phyloP scores from a whole-genome alignment of 163 green algal species.

The Smithsoniella earleae region DNA sequence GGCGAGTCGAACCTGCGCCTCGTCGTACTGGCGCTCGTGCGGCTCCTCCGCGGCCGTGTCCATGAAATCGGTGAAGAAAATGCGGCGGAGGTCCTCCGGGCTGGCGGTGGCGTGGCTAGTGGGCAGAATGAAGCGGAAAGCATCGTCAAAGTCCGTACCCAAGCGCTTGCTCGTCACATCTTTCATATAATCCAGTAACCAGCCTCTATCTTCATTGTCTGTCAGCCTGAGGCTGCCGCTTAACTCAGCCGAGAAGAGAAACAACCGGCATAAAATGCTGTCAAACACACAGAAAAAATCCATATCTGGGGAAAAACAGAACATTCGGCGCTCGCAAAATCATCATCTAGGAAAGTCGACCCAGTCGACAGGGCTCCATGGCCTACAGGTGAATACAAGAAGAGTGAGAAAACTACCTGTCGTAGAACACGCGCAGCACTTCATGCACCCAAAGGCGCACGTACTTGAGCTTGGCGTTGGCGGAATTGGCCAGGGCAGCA shows the following conservation, averaged over 20 bases:
- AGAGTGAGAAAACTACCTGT: constrained; percentile 42
- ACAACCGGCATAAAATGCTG: too few relatives aligned
- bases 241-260: too few relatives aligned
- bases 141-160: constrained; percentile 42
- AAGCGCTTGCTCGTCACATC: constrained; percentile 39
- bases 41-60: constrained; percentile 43
- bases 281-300: too few relatives aligned
- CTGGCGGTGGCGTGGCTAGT: constrained; percentile 31
- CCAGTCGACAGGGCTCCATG: too few relatives aligned
- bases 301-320: too few relatives aligned
- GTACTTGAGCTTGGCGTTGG: constrained; percentile 24
- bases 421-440: constrained; percentile 63
- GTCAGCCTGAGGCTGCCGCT: too few relatives aligned
- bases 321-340: too few relatives aligned
- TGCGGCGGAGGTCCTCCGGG: constrained; percentile 47
- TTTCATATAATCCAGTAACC: constrained; percentile 46
- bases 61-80: constrained; percentile 72
- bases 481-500: constrained; percentile 31
- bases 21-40: constrained; percentile 48
- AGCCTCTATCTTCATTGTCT: constrained; percentile 52
- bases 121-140: constrained; percentile 36
- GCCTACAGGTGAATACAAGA: too few relatives aligned
- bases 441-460: constrained; percentile 44
- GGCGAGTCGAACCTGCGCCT: constrained; percentile 49
- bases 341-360: too few relatives aligned